Percentiles rank a stretch among this genome's conserved stretches.
These are phyloP conservation scores for Xylaria arbuscula DNA, from an alignment of 2,329 filamentous ascomycete species.

Conservation along the genomic window DNA sequence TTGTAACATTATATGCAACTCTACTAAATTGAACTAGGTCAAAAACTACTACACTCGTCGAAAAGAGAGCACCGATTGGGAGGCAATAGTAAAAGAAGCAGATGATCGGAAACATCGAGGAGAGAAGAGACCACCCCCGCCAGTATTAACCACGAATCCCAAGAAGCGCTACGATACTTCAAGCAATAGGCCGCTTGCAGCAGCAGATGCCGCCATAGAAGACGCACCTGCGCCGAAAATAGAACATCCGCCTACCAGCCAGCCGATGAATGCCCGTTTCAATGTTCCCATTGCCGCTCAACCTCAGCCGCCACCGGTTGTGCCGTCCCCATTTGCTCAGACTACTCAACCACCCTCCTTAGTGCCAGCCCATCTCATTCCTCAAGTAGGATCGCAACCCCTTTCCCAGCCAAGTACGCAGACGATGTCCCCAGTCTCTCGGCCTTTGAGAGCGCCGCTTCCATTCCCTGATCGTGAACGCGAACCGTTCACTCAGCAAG, in stretches of 20 bases:
- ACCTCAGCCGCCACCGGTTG: slow-evolving; percentile 48
- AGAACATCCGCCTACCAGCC: slow-evolving; percentile 55
- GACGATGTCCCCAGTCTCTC: slow-evolving; percentile 59
- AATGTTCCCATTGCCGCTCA: slow-evolving; percentile 60
- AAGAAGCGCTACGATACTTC: slow-evolving; percentile 63
- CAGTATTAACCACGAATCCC: slow-evolving; percentile 64
- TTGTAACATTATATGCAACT: neutral
- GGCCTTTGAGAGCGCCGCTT: slow-evolving; percentile 60
- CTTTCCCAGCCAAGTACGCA: slow-evolving; percentile 55
- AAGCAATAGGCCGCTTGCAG: slow-evolving; percentile 60
- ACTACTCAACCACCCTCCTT: slow-evolving; percentile 45
- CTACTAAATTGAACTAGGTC: slow-evolving; percentile 59
- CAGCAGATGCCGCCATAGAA: slow-evolving; percentile 60
- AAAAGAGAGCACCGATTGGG: slow-evolving; percentile 72
- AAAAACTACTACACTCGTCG: slow-evolving; percentile 76
- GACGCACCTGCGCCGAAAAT: slow-evolving; percentile 59
- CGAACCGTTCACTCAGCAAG: slow-evolving; percentile 48
- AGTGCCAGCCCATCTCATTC: slow-evolving; percentile 43
- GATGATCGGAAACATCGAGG: slow-evolving; percentile 66
- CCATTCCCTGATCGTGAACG: slow-evolving; percentile 59
- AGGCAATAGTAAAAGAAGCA: slow-evolving; percentile 68
- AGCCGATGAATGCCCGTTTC: slow-evolving; percentile 56
- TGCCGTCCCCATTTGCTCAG: slow-evolving; percentile 48
- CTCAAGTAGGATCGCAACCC: slow-evolving; percentile 51
- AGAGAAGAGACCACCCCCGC: slow-evolving; percentile 70